phyloP scores from a whole-genome alignment of 305 asterid species.

The Andrographis paniculata region DNA sequence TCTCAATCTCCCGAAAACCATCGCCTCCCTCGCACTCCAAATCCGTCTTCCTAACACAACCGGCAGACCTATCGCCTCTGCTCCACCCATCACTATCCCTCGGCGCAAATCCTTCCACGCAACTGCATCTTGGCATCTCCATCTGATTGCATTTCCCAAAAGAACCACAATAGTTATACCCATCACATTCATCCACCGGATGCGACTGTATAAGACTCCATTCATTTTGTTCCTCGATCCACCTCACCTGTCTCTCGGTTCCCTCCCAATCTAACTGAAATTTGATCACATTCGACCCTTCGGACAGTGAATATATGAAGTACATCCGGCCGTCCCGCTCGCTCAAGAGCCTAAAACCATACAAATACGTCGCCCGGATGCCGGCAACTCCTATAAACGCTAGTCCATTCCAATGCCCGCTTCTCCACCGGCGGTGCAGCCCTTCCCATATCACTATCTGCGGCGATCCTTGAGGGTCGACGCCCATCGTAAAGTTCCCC shows the following conservation, averaged over 20 bases:
- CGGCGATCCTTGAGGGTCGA: constrained; percentile 64
- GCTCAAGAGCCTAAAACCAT: constrained; percentile 38
- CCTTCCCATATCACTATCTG: constrained; percentile 78
- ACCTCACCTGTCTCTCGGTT: constrained; percentile 32
- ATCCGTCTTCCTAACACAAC: constrained; percentile 24
- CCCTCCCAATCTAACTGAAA: constrained; percentile 47
- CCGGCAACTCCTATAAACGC: constrained; percentile 42
- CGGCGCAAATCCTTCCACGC: constrained; percentile 40
- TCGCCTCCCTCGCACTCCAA: constrained; percentile 21
- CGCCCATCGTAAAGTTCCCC: constrained; percentile 52
- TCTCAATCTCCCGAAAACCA: constrained; percentile 26
- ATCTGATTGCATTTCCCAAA: constrained; percentile 36
- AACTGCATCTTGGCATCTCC: constrained; percentile 26
- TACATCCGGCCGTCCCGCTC: constrained; percentile 20
- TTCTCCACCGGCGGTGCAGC: constrained; percentile 53
- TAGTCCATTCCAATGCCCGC: constrained; percentile 59
- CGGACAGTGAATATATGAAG: constrained; percentile 28
- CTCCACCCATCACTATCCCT: constrained; percentile 26
- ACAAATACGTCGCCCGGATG: constrained; percentile 21
- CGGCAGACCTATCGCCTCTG: constrained; percentile 37
- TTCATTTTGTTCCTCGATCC: constrained; percentile 22
- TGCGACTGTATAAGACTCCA: constrained; percentile 40
- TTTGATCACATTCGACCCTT: constrained; percentile 23
- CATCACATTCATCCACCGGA: constrained; percentile 44
- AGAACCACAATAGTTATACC: constrained; percentile 41